These are phyloP conservation scores for Cynara cardunculus DNA, from an alignment of 129 eudicot species.

Conservation along the genomic window DNA sequence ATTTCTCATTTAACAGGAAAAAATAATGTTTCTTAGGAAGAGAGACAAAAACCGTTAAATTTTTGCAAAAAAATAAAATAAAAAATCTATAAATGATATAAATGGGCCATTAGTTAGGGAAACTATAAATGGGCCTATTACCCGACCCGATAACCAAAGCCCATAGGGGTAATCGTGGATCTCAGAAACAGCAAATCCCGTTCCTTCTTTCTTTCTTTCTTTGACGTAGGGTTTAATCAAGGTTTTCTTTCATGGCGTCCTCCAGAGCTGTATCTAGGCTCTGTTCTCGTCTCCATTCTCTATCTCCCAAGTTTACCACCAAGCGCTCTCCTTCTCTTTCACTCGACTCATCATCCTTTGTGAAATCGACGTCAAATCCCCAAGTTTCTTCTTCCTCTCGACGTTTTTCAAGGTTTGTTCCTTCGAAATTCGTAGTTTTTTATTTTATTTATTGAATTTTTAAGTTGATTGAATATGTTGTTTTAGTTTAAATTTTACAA, in stretches of 20 bases:
- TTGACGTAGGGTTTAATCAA: conserved; percentile 24
- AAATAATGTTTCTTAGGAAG: too few relatives aligned
- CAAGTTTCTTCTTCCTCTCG: conserved; percentile 26
- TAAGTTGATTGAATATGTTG: background rate
- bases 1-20: too few relatives aligned
- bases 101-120: too few relatives aligned
- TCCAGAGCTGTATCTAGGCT: conserved; percentile 36
- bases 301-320: conserved; percentile 29
- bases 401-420: conserved; percentile 40
- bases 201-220: background rate
- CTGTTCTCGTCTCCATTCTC: conserved; percentile 27
- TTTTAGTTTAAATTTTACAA: background rate
- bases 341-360: conserved; percentile 14
- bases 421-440: background rate
- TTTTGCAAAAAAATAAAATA: too few relatives aligned
- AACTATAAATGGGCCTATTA: background rate
- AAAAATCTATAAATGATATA: too few relatives aligned
- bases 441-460: background rate
- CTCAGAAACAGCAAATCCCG: background rate
- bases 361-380: conserved; percentile 29
- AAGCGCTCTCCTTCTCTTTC: conserved; percentile 14
- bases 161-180: too few relatives aligned
- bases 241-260: conserved; percentile 37
- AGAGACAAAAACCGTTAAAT: too few relatives aligned
- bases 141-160: conserved; percentile 23